Evolutionary conservation across 768 basidiomycete genomes (phyloP), one percentile per base, ranked within the genome.

Genomic region (Glaciozyma antarctica): DNA sequence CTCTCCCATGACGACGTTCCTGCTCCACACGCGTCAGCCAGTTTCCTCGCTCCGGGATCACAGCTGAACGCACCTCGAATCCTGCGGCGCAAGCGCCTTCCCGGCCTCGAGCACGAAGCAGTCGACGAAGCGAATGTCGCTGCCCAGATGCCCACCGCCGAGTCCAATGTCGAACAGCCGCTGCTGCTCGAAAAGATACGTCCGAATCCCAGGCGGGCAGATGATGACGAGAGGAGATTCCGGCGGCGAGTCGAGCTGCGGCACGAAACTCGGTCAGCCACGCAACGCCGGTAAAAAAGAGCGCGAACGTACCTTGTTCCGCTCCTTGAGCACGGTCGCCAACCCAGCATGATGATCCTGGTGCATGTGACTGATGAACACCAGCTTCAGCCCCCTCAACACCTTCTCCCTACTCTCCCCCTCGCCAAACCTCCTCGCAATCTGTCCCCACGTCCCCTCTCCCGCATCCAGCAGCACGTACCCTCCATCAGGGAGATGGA

Each of bases 261-360:
- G 38, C 41, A 26, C 6, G 43, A 19, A 16, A 41, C 12, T 34
- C 32, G 41, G 54, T 45, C n/a, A 60, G n/a, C 28, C 21, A 49
- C 44, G 44, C 22, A 5, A 15, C 17, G 24, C 19, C 9, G 10
- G 28, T 62, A 52, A 67, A 32, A 38, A 49, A 22, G 24, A 17
- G 34, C 8, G n/a, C 24, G 17, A 9, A 76, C 79, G 49, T 65
- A 90, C 93, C 77, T 79, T 78, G 60, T 80, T 81, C 61, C 94
- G 81, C 78, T 85, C 83, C 0, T 83, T 79, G 22, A 98, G 79
- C 12, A 98, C 78, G 64, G 84, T 83, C 0, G 85, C 81, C 43
- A 93, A 75, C 12, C 94, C 93, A 48, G 87, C 81, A 74, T 95
- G 93, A 75, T 97, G 94, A 73, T 97, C 94, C 0, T 82, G 93